A percentile compares a stretch with the other conserved stretches of the same genome.
Conservation (phyloP, 202 grass and related monocot genomes). For the Panicum hallii region DNA sequence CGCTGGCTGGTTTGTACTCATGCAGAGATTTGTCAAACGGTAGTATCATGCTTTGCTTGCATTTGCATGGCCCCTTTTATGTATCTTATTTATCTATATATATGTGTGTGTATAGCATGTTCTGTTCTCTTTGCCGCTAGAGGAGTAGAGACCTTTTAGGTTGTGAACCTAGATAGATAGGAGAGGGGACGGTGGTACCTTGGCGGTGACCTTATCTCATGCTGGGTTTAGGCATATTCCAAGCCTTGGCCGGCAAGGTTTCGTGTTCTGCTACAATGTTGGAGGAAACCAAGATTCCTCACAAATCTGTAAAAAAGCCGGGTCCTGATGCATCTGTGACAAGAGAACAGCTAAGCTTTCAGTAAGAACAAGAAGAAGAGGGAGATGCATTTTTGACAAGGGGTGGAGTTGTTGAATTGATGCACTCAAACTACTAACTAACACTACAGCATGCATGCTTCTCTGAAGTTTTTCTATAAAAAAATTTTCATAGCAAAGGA, state of each 20-base stretch:
- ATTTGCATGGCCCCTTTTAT: background rate
- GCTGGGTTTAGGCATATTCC: slow-evolving; percentile 40
- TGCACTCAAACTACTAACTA: too few relatives aligned
- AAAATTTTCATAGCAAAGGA: background rate
- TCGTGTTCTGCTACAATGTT: background rate
- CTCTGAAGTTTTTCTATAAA: background rate
- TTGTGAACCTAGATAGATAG: background rate
- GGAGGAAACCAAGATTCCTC: slow-evolving; percentile 30
- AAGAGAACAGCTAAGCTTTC: background rate
- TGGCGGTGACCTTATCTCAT: slow-evolving; percentile 25
- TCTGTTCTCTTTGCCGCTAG: background rate
- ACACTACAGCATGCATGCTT: too few relatives aligned
- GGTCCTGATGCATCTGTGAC: background rate
- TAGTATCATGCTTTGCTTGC: background rate
- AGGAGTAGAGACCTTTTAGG: background rate
- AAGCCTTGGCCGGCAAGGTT: slow-evolving; percentile 48
- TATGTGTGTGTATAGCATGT: background rate
- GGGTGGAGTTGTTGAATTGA: background rate
- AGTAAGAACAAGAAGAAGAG: background rate
- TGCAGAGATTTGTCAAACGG: slow-evolving; percentile 2
- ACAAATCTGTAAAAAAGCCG: background rate
- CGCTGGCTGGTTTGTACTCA: background rate
- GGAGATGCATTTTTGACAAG: background rate
- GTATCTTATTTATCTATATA: too few relatives aligned
- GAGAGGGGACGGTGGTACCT: background rate